Evolutionary conservation across 2,329 filamentous ascomycete genomes (phyloP).

Genomic region (Microdochium paspali): DNA sequence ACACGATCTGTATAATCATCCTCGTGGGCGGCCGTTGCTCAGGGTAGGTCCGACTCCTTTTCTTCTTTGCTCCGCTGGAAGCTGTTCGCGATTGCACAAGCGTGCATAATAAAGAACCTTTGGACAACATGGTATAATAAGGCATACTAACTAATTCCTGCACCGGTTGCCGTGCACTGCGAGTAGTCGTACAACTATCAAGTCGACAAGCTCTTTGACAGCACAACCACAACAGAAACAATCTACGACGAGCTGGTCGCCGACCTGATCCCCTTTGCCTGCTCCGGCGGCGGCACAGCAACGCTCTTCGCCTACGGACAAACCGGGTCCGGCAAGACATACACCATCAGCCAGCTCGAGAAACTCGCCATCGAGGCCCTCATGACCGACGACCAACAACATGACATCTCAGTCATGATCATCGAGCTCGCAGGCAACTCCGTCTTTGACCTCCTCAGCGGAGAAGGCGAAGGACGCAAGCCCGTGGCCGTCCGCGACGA

Average conservation of each 20-base stretch:
- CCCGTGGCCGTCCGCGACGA: constrained; percentile 35
- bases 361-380: constrained; percentile 25
- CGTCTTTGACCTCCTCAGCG: constrained; percentile 71
- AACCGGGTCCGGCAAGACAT: constrained; percentile 93
- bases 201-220: constrained; percentile 25
- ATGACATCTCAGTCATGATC: constrained; percentile 86
- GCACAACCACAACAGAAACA: constrained; percentile 22
- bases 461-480: constrained; percentile 30
- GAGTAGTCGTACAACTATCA: constrained; percentile 21
- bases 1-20: constrained; percentile 24
- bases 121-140: too few relatives aligned
- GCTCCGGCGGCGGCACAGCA: constrained; percentile 34
- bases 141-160: too few relatives aligned
- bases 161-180: too few relatives aligned
- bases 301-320: constrained; percentile 94
- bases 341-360: constrained; percentile 59
- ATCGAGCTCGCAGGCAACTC: constrained; percentile 96
- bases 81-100: too few relatives aligned
- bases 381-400: constrained; percentile 61
- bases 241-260: constrained; percentile 31
- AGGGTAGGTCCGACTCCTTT: too few relatives aligned
- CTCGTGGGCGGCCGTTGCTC: constrained; percentile 20
- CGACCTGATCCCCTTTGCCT: constrained; percentile 33
- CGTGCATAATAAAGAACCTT: too few relatives aligned
- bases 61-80: too few relatives aligned